Evolutionary conservation across 106 monocot species (phyloP).

Genomic region (Phalaenopsis equestris): DNA sequence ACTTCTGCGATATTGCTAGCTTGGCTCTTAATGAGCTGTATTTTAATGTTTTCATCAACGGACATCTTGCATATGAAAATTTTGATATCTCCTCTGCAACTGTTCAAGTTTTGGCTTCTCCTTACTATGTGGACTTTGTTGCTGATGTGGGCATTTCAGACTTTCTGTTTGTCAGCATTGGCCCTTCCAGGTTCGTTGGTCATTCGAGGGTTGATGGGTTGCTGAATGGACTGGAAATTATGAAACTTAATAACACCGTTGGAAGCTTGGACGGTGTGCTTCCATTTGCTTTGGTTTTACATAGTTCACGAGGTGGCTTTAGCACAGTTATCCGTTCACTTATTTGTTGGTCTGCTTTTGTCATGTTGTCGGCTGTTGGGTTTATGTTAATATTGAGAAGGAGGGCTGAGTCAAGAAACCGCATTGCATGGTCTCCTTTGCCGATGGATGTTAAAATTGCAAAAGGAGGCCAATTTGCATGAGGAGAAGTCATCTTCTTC

Average conservation of each 20-base stretch:
- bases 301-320: slow-evolving; percentile 19
- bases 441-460: slow-evolving; percentile 37
- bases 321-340: slow-evolving; percentile 30
- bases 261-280: slow-evolving; percentile 47
- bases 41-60: slow-evolving; percentile 70
- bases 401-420: slow-evolving; percentile 40
- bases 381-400: slow-evolving; percentile 40
- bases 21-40: slow-evolving; percentile 68
- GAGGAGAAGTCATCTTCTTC: background rate
- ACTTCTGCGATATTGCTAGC: slow-evolving; percentile 92
- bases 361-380: slow-evolving; percentile 24
- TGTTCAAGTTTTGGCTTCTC: slow-evolving; percentile 45
- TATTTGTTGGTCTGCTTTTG: slow-evolving; percentile 45
- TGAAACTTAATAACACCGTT: slow-evolving; percentile 65
- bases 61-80: slow-evolving; percentile 38
- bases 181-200: slow-evolving; percentile 29
- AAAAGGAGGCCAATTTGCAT: slow-evolving; percentile 4
- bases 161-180: slow-evolving; percentile 38
- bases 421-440: slow-evolving; percentile 37
- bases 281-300: slow-evolving; percentile 13
- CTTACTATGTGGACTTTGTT: slow-evolving; percentile 79
- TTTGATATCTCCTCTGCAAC: slow-evolving; percentile 67
- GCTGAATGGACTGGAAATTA: slow-evolving; percentile 87
- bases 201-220: slow-evolving; percentile 35
- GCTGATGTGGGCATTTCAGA: slow-evolving; percentile 24